phyloP scores from a whole-genome alignment of 2,329 filamentous ascomycete genomes.

The Colletotrichum ledebouriae region DNA sequence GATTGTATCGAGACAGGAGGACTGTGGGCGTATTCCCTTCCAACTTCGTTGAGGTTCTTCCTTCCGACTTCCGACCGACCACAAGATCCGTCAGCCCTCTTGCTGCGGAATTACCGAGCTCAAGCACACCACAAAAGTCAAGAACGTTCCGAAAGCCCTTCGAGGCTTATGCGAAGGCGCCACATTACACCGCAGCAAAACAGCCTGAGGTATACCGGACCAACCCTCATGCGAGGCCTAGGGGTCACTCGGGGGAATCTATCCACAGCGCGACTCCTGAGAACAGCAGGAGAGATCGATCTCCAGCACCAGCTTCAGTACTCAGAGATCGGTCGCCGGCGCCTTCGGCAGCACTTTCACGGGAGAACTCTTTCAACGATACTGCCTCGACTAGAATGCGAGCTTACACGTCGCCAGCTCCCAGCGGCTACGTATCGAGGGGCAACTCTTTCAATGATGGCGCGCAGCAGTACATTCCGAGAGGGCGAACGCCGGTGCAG shows the following conservation, averaged over 20 bases:
- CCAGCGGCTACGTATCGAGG: conserved; percentile 38
- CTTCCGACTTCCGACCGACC: conserved; percentile 85
- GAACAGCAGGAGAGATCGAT: conserved; percentile 34
- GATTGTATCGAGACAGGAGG: conserved; percentile 88
- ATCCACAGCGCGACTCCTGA: conserved; percentile 44
- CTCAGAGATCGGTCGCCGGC: conserved; percentile 39
- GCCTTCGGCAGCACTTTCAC: conserved; percentile 43
- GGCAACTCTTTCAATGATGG: conserved; percentile 41
- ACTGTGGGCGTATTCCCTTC: conserved; percentile 95
- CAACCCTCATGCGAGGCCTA: conserved; percentile 52
- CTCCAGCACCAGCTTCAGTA: conserved; percentile 39
- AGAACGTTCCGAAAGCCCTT: conserved; percentile 77
- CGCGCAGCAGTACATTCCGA: conserved; percentile 38
- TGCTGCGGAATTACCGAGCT: conserved; percentile 67
- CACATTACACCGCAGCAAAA: conserved; percentile 74
- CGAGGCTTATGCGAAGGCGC: conserved; percentile 75
- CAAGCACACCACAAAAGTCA: conserved; percentile 70
- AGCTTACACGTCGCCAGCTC: conserved; percentile 39
- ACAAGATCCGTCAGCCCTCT: conserved; percentile 72
- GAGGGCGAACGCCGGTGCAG: conserved; percentile 35
- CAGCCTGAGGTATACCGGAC: conserved; percentile 70
- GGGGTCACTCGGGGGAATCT: conserved; percentile 59
- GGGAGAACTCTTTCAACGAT: conserved; percentile 41
- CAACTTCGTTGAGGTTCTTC: conserved; percentile 94
- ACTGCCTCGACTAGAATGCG: conserved; percentile 42